Evolutionary conservation across 2,329 filamentous ascomycete genomes (phyloP), one percentile per base, ranked within the genome.

Genomic region (Aureobasidium leucospermi): DNA sequence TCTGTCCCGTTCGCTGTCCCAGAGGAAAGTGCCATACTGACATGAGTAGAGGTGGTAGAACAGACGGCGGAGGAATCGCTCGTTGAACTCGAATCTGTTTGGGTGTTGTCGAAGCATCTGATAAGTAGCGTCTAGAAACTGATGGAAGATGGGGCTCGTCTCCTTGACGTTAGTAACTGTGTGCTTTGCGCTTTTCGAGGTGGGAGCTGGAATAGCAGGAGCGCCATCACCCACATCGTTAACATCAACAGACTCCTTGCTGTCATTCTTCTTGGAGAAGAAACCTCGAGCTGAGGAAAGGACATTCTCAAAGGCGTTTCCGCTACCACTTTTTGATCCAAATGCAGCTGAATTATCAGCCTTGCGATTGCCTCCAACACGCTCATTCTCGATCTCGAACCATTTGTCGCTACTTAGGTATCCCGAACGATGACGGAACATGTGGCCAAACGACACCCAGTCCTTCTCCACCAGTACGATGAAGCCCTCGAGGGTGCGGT

Each of bases 401-500:
- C 92, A 97, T 68, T 95, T 96, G 65, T 97, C 93, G 64, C 89
- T 89, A 68, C 86, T 90, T 59, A 97, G 76, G 66, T 89, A 88
- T 3, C 94, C 94, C 13, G 89, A 89, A n/a, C 94, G 86, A 67
- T 96, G 85, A 58, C 91, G 85, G 74, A 99, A 99, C 87, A 96
- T 96, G 74, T 99, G 93, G 1, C 94, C 94, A 75, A 96, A 99
- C 0, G 93, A 94, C 11, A 99, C 76, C 90, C 94, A 99, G 70
- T 99, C 94, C 72, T 99, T 99, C 73, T 99, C 94, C 2, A 99
- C 82, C 6, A 99, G 78, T 2, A 96, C 86, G 66, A 97, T 92
- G 72, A 97, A 99, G 0, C 94, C 94, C 66, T 96, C 88, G 52
- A 99, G 78, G 0, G 94, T 97, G 55, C 94, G 85, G 72, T 91